Evolutionary conservation across 2,329 filamentous ascomycete genomes (phyloP).

Genomic region (Sporothrix sp.): DNA sequence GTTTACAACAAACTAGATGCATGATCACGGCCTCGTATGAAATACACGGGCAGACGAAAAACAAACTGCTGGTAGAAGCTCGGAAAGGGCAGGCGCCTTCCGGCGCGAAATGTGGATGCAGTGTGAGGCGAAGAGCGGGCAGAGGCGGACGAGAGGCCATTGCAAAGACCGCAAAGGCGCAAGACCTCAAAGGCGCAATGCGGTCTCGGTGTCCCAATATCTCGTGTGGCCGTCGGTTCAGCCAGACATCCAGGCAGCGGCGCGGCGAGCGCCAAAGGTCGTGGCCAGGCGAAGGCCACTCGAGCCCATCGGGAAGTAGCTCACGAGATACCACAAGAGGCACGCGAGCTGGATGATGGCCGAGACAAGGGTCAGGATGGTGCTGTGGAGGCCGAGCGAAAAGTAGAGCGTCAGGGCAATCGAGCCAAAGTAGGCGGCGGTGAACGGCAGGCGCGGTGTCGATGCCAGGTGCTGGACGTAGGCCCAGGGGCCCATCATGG

Average conservation of each 20-base stretch:
- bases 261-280: slow-evolving; percentile 72
- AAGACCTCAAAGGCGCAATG: too few relatives aligned
- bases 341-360: slow-evolving; percentile 75
- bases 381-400: slow-evolving; percentile 74
- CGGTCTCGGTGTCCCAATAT: background rate
- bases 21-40: too few relatives aligned
- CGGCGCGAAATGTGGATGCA: too few relatives aligned
- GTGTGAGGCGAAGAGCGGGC: background rate
- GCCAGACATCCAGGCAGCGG: slow-evolving; percentile 79
- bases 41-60: too few relatives aligned
- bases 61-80: too few relatives aligned
- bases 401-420: slow-evolving; percentile 87
- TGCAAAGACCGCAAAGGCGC: too few relatives aligned
- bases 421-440: slow-evolving; percentile 87
- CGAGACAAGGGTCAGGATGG: slow-evolving; percentile 74
- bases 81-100: too few relatives aligned
- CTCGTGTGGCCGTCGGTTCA: slow-evolving; percentile 30
- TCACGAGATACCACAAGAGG: slow-evolving; percentile 86
- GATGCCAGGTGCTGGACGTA: slow-evolving; percentile 82
- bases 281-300: slow-evolving; percentile 79
- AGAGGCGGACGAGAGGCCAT: too few relatives aligned
- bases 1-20: too few relatives aligned
- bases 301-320: slow-evolving; percentile 96
- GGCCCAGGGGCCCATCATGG: slow-evolving; percentile 80
- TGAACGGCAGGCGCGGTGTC: slow-evolving; percentile 78